Percentiles rank a stretch among this genome's conserved stretches.
phyloP scores from a whole-genome alignment of 1,284 basidiomycete species.

The Boletus semigastroideus region DNA sequence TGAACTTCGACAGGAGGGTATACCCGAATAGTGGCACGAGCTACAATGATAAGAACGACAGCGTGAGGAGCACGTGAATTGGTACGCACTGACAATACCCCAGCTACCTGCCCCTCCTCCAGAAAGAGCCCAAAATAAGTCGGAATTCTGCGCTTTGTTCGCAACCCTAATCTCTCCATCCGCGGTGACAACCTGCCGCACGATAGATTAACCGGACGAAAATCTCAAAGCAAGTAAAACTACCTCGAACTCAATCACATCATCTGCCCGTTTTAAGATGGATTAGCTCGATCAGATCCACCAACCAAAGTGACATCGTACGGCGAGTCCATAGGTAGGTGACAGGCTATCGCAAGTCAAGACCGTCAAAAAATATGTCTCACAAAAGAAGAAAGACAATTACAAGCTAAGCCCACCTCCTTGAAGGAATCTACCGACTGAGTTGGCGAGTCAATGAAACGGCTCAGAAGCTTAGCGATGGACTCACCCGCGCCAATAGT shows the following conservation, averaged over 20 bases:
- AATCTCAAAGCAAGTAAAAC: background rate
- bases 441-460: background rate
- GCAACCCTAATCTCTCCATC: conserved; percentile 17
- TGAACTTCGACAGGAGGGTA: conserved; percentile 13
- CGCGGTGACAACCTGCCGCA: conserved; percentile 20
- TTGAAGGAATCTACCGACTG: conserved; percentile 24
- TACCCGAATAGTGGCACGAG: conserved; percentile 15
- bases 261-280: conserved; percentile 11
- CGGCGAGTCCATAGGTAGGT: conserved; percentile 14
- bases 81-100: conserved; percentile 26
- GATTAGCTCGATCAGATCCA: background rate
- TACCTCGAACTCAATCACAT: conserved; percentile 20
- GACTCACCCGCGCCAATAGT: conserved; percentile 21
- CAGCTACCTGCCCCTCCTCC: conserved; percentile 29
- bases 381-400: background rate
- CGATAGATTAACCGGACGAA: background rate
- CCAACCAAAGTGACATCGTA: background rate
- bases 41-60: conserved; percentile 4
- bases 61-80: background rate
- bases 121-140: conserved; percentile 27
- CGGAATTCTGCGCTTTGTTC: conserved; percentile 22
- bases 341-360: conserved; percentile 7
- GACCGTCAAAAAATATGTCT: background rate
- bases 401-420: conserved; percentile 26
- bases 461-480: too few species aligned